These are phyloP conservation scores for Mortierella sp. DNA, from an alignment of 371 early-diverging fungal genomes.

Conservation along the genomic window DNA sequence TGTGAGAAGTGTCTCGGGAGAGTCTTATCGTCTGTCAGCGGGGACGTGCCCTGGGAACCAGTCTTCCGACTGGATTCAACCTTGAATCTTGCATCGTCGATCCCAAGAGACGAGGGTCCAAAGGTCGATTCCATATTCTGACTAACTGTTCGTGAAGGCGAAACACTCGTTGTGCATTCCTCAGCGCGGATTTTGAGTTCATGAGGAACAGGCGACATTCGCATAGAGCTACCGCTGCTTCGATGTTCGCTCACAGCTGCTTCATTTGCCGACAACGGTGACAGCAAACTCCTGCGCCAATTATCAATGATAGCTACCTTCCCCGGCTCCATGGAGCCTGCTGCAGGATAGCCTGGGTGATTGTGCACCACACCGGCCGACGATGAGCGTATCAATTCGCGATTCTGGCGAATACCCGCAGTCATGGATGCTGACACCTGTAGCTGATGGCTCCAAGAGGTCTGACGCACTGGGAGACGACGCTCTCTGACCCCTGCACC, in stretches of 20 bases:
- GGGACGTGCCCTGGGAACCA: not conserved
- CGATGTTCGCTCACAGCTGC: no score
- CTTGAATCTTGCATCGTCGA: not conserved
- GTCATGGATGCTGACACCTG: not conserved
- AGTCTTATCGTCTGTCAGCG: no score
- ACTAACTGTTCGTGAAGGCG: conserved; percentile 2
- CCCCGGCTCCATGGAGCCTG: conserved; percentile 28
- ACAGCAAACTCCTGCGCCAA: conserved; percentile 36
- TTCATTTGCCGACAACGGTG: not conserved
- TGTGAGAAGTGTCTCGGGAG: no score
- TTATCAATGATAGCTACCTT: conserved; percentile 40
- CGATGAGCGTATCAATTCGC: conserved; percentile 5
- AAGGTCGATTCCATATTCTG: conserved; percentile 12
- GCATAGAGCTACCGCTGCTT: no score
- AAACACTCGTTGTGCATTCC: conserved; percentile 2
- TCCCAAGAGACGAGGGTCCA: conserved; percentile 12
- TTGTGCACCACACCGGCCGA: conserved; percentile 19
- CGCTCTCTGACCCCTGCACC: not conserved
- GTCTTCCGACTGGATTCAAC: not conserved
- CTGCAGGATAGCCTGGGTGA: conserved; percentile 13
- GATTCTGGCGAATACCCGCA: not conserved
- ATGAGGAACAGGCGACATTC: no score
- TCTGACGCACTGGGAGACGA: conserved; percentile 18
- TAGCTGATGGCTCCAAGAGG: conserved; percentile 23
- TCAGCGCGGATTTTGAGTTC: not conserved